Percentiles rank a stretch among this genome's conserved stretches.
phyloP scores from a whole-genome alignment of 2,329 filamentous ascomycete species.

The Thielaviopsis punctulata region DNA sequence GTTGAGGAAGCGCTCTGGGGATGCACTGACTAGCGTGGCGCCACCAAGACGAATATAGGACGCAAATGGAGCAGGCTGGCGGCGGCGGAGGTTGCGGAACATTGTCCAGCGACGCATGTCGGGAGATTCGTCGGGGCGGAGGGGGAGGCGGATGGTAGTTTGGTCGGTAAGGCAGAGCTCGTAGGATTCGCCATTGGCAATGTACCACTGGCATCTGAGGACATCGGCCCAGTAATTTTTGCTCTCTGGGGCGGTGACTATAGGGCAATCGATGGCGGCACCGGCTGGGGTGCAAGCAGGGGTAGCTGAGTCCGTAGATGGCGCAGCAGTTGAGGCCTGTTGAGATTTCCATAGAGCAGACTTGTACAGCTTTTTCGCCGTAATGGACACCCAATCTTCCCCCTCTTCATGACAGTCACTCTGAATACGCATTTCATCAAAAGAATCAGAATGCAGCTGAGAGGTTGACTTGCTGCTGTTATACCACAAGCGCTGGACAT shows the following conservation, averaged over 20 bases:
- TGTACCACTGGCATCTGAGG: conserved; percentile 48
- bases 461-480: conserved; percentile 14
- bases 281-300: neutral
- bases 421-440: too few species aligned
- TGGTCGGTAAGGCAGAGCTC: conserved; percentile 71
- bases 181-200: conserved; percentile 66
- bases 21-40: conserved; percentile 62
- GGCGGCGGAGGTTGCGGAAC: conserved; percentile 50
- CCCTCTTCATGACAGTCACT: too few species aligned
- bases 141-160: conserved; percentile 38
- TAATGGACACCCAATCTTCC: neutral
- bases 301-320: neutral
- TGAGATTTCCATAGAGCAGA: conserved; percentile 18
- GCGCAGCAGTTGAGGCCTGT: neutral
- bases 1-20: conserved; percentile 75
- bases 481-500: conserved; percentile 48
- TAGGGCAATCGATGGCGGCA: neutral
- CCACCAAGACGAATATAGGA: conserved; percentile 58
- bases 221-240: conserved; percentile 49
- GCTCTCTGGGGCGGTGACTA: conserved; percentile 24
- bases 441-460: too few species aligned
- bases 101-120: conserved; percentile 42
- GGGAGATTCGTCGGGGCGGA: conserved; percentile 17
- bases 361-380: neutral
- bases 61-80: conserved; percentile 71